Evolutionary conservation across 352 stramenopile species (phyloP).

Genomic region (Phytophthora boehmeriae): DNA sequence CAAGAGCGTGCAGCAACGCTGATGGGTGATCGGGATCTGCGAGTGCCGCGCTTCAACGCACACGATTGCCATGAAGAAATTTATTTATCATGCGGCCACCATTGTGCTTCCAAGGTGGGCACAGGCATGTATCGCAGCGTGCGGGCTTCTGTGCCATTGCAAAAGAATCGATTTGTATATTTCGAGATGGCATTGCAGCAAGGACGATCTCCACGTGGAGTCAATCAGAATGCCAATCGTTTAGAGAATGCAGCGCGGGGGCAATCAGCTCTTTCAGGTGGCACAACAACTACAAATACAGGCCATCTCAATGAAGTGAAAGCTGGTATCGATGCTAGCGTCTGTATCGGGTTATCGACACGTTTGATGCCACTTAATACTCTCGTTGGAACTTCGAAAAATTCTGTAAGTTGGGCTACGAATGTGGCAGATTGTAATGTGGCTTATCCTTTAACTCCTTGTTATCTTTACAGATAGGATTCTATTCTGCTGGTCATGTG

Average conservation of each 20-base stretch:
- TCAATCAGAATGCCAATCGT: conserved; percentile 16
- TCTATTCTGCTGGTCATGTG: conserved; percentile 83
- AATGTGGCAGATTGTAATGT: neutral
- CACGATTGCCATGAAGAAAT: conserved; percentile 87
- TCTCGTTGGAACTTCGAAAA: conserved; percentile 75
- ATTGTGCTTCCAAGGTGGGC: conserved; percentile 81
- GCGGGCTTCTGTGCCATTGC: conserved; percentile 62
- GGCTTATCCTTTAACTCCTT: conserved; percentile 7
- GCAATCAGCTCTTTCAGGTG: conserved; percentile 7
- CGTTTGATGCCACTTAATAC: conserved; percentile 79
- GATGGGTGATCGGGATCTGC: conserved; percentile 55
- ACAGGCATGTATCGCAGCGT: conserved; percentile 84
- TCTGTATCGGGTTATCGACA: conserved; percentile 83
- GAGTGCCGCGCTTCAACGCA: conserved; percentile 77
- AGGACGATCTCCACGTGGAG: conserved; percentile 38
- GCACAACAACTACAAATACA: neutral
- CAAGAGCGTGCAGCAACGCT: conserved; percentile 76
- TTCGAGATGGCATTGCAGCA: conserved; percentile 85
- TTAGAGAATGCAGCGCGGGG: conserved; percentile 18
- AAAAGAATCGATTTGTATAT: conserved; percentile 78
- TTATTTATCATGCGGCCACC: conserved; percentile 82
- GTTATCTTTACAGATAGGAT: conserved; percentile 59
- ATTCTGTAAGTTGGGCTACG: conserved; percentile 58
- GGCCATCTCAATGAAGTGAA: conserved; percentile 13
- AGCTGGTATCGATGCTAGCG: conserved; percentile 58